Evolutionary conservation across 768 basidiomycete species (phyloP), one percentile per base, ranked within the genome.

Genomic region (Naganishia vaughanmartiniae): DNA sequence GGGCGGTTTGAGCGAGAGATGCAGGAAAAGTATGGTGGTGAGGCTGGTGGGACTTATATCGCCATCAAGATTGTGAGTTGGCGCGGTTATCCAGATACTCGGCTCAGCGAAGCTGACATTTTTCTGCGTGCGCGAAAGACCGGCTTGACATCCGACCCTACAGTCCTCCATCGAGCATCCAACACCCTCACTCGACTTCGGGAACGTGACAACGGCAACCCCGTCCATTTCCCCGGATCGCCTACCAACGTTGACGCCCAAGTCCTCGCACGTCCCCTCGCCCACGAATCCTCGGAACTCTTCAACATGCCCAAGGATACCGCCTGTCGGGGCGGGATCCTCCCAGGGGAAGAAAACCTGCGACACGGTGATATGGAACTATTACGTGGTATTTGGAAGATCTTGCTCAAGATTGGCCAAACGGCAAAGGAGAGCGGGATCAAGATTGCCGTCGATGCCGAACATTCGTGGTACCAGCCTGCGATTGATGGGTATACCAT

Each of bases 401-500:
- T 89, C 74, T 82, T 96, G 54, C 76, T 83, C 24, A 81, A 80
- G 39, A 90, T 96, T 66, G 91, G 90, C 24, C 53, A 66, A 65
- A 54, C 57, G 17, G 70, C 70, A 21, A 71, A 65, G 42, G 46
- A 71, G 54, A 54, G 66, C 30, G 70, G 65, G 39, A 69, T 69
- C 68, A 69, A 69, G 57, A 81, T 96, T 34, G 86, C 90, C 56
- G 83, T 96, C 54, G 93, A 95, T 76, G 92, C 93, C 0, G 93
- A 96, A 77, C 87, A 93, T 77, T 81, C 83, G 2, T 82, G 79
- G 83, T 84, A 83, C 66, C 84, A 85, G 76, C 91, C 93, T 12
- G 92, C 92, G 0, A 84, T 96, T 33, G 93, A 95, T 79, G 89
- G 90, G 0, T 85, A 89, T 67, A 87, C 89, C 6, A 82, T 90